A percentile compares a stretch with the other conserved stretches of the same genome.
Evolutionary conservation across 805 yeast species (phyloP).

Genomic region (Schwanniomyces occidentalis): DNA sequence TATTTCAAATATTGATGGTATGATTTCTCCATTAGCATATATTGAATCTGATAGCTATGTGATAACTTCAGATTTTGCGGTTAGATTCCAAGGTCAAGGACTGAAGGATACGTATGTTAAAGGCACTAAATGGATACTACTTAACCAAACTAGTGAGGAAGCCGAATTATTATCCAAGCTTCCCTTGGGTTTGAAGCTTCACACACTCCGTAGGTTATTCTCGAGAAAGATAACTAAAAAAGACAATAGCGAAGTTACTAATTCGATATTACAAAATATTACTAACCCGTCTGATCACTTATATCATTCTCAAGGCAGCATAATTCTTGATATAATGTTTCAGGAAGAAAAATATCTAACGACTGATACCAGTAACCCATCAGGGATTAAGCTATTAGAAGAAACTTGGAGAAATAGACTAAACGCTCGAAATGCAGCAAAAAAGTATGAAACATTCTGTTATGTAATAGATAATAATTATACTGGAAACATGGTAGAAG

Average conservation of each 20-base stretch:
- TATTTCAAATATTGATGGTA: conserved; percentile 3
- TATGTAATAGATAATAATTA: conserved; percentile 9
- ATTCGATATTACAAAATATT: conserved; percentile 1
- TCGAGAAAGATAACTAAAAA: conserved; percentile 7
- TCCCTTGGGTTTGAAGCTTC: conserved; percentile 26
- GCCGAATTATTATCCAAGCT: conserved; percentile 14
- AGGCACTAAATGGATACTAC: conserved; percentile 24
- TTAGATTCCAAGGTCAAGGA: background rate
- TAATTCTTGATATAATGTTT: conserved; percentile 17
- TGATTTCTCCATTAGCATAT: conserved; percentile 9
- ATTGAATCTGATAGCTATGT: conserved; percentile 16
- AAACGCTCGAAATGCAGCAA: conserved; percentile 6
- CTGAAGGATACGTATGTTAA: conserved; percentile 9
- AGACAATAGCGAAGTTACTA: too few relatives aligned
- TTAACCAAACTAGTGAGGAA: conserved; percentile 11
- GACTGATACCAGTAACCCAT: too few relatives aligned
- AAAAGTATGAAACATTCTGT: conserved; percentile 1
- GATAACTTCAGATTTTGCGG: conserved; percentile 4
- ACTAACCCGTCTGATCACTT: conserved; percentile 6
- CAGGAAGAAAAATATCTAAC: too few relatives aligned
- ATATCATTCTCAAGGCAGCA: conserved; percentile 1
- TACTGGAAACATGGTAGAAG: too few relatives aligned
- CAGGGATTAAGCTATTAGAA: too few relatives aligned
- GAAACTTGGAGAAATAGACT: conserved; percentile 16
- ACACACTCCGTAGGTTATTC: conserved; percentile 16